Evolutionary conservation across 495 filamentous ascomycete genomes (phyloP).

Genomic region (Umbilicaria muhlenbergii): DNA sequence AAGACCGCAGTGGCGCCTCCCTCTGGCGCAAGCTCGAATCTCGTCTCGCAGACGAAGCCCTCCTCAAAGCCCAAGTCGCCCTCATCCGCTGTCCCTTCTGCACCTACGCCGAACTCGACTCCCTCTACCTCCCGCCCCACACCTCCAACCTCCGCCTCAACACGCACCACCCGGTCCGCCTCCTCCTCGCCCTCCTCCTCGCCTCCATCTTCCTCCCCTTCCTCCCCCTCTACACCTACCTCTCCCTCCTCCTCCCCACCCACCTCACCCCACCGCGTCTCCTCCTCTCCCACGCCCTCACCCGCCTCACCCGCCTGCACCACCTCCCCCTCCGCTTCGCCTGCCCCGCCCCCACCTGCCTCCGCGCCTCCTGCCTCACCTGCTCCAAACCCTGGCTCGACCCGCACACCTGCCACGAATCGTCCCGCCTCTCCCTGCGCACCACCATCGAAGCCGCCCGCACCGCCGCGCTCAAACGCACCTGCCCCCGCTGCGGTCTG

Average conservation of each 20-base stretch:
- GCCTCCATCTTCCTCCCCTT: constrained; percentile 18
- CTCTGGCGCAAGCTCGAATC: constrained; percentile 58
- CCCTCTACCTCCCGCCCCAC: constrained; percentile 45
- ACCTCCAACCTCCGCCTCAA: constrained; percentile 33
- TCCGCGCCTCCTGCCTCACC: constrained; percentile 56
- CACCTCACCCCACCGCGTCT: constrained; percentile 21
- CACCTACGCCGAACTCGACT: constrained; percentile 75
- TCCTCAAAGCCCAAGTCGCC: constrained; percentile 55
- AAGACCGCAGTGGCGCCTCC: constrained; percentile 51
- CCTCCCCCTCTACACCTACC: constrained; percentile 24
- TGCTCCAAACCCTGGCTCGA: constrained; percentile 53
- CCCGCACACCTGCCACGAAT: constrained; percentile 51
- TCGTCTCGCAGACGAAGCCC: constrained; percentile 52
- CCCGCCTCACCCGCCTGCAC: constrained; percentile 42
- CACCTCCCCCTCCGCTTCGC: constrained; percentile 53
- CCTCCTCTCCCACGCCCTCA: constrained; percentile 37
- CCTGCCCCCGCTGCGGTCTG: constrained; percentile 77
- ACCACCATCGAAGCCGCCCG: constrained; percentile 81
- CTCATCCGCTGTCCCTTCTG: constrained; percentile 84
- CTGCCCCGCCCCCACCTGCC: constrained; percentile 54
- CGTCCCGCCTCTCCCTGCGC: constrained; percentile 52
- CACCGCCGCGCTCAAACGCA: constrained; percentile 87
- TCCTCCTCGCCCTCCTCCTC: constrained; percentile 21
- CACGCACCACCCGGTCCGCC: neutral
- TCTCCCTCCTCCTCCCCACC: constrained; percentile 29